Base-by-base conservation (phyloP, 352 stramenopile genomes). In the Globisporangium barbulae region DNA sequence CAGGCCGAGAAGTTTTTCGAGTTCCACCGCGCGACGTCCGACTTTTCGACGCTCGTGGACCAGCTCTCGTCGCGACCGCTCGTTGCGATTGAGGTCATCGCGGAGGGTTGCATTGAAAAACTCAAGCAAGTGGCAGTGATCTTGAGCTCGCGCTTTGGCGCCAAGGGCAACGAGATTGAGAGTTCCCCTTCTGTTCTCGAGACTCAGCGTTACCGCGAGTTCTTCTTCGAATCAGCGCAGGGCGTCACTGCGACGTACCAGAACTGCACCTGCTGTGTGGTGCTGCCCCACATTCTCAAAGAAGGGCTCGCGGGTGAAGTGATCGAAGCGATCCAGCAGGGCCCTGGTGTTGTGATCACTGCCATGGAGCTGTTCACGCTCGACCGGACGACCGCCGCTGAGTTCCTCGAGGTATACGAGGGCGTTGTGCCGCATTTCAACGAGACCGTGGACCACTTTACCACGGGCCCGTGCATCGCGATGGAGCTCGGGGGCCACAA, bases 221-320 rank as follows among this genome's bases (percentile, higher is more conserved):
- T 89, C 56, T 89, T 85, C 69, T 85, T 89, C 41, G 76, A 89
- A 59, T 79, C 71, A 1, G 61, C 48, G 12, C 80, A 90, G n/a
- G 56, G 59, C 9, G 45, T 71, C 12, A 96, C 90, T 0, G 90
- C 90, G 2, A 90, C 74, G 0, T 91, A 91, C 37, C 83, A 96
- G 57, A 89, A 85, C 73, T 98, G 90, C 63, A 97, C 92, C 1
- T 98, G 89, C 68, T 97, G 90, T 49, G 83, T 98, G 5, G 85
- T 98, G 7, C 84, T 97, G 55, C 94, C 93, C 6, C 95, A 98
- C 64, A 86, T 94, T n/a, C 75, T 98, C 6, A 97, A 96, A 63
- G 86, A 91, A 67, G 84, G 81, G 4, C 53, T 88, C 5, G 74
- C 76, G 1, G 94, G 93, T 19, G 70, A 88, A 28, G 90, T 98